A percentile compares a stretch with the other conserved stretches of the same genome.
Evolutionary conservation across 768 basidiomycete genomes (phyloP).

Genomic region (Lactarius indigo): DNA sequence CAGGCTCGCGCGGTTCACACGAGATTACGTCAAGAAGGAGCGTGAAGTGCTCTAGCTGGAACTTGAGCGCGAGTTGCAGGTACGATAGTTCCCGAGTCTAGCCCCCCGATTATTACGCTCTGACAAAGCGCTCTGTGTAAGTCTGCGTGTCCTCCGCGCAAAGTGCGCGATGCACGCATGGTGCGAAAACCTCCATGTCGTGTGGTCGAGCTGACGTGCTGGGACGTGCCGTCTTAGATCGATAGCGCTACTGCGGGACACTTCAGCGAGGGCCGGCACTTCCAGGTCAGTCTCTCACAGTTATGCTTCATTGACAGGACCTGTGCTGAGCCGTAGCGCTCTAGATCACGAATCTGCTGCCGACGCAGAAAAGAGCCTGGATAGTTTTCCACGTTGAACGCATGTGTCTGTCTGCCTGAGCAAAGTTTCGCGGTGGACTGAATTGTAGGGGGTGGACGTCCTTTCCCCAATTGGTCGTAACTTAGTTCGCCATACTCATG

Average conservation of each 20-base stretch:
- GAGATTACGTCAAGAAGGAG: conserved; percentile 45
- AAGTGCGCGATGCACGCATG: conserved; percentile 22
- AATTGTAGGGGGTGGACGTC: conserved; percentile 14
- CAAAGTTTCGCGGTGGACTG: conserved; percentile 62
- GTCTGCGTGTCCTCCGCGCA: conserved; percentile 23
- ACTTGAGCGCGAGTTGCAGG: conserved; percentile 71
- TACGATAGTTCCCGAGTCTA: conserved; percentile 33
- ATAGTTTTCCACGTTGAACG: conserved; percentile 50
- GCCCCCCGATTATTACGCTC: not conserved
- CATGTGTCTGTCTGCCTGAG: conserved; percentile 70
- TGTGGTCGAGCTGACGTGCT: conserved; percentile 22
- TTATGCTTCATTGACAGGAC: not conserved
- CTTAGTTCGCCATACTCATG: not conserved
- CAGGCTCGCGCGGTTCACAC: conserved; percentile 59
- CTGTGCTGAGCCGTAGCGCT: not conserved
- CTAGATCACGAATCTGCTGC: conserved; percentile 65
- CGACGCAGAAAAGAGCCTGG: conserved; percentile 68
- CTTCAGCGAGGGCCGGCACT: conserved; percentile 22
- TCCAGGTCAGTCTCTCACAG: conserved; percentile 12
- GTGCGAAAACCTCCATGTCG: conserved; percentile 17
- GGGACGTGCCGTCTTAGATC: conserved; percentile 22
- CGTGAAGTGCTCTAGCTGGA: conserved; percentile 51
- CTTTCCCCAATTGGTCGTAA: too few relatives aligned
- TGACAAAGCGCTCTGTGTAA: conserved; percentile 1
- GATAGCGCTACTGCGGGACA: conserved; percentile 13